phyloP scores from a whole-genome alignment of 2,329 filamentous ascomycete species.

The Ceratocystis harringtonii region DNA sequence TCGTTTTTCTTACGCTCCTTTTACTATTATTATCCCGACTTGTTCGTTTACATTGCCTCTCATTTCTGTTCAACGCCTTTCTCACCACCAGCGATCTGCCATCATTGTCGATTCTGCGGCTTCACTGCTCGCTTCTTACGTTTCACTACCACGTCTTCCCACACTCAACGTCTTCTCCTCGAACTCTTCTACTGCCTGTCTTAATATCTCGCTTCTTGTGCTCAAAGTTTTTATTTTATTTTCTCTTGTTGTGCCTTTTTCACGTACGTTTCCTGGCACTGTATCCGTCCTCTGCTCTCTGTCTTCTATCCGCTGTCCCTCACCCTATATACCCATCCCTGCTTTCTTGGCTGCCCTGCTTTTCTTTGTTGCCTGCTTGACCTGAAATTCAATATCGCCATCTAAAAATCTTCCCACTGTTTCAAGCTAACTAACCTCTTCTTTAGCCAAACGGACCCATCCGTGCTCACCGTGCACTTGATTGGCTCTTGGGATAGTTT shows the following conservation, averaged over 20 bases:
- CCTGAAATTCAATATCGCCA: not conserved
- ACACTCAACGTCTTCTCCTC: too few species aligned
- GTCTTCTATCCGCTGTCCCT: not conserved
- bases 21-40: not conserved
- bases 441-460: slow-evolving; percentile 42
- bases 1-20: not conserved
- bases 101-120: not conserved
- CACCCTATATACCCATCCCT: not conserved
- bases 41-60: not conserved
- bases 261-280: not conserved
- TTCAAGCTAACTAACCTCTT: not conserved
- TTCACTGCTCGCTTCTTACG: slow-evolving; percentile 4
- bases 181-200: not conserved
- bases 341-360: not conserved
- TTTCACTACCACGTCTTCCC: not conserved
- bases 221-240: not conserved
- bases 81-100: not conserved
- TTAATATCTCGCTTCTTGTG: not conserved
- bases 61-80: not conserved
- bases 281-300: not conserved
- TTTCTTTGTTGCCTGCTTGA: not conserved
- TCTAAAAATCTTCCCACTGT: not conserved
- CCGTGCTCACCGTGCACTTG: slow-evolving; percentile 57
- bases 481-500: slow-evolving; percentile 97
- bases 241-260: not conserved